A percentile compares a stretch with the other conserved stretches of the same genome.
phyloP scores from a whole-genome alignment of 2,329 filamentous ascomycete genomes.

The Trichoderma sp. region DNA sequence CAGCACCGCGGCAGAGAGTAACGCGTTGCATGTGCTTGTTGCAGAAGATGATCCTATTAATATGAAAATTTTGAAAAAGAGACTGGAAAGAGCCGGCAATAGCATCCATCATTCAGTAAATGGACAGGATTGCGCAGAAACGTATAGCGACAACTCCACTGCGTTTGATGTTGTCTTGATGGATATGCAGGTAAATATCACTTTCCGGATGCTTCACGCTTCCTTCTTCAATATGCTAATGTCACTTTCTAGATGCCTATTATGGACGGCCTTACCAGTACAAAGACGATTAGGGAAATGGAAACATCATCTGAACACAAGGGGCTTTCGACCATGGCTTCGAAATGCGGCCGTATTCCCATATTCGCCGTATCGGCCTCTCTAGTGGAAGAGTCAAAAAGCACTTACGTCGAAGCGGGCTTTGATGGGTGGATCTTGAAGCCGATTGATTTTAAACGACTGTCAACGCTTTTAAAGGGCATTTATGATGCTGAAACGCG shows the following conservation, averaged over 20 bases:
- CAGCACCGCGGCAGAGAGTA: conserved; percentile 32
- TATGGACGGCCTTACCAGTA: conserved; percentile 79
- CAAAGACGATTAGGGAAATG: conserved; percentile 78
- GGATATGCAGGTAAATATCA: conserved; percentile 79
- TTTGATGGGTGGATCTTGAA: conserved; percentile 94
- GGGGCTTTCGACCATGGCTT: conserved; percentile 62
- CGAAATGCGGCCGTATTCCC: conserved; percentile 68
- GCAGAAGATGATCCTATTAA: conserved; percentile 91
- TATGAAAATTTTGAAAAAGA: conserved; percentile 77
- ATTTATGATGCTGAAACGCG: conserved; percentile 66
- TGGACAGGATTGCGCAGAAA: conserved; percentile 78
- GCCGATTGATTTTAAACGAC: conserved; percentile 78
- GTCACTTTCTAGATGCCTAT: conserved; percentile 83
- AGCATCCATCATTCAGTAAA: conserved; percentile 74
- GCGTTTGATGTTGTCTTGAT: conserved; percentile 81
- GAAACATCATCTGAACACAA: conserved; percentile 59
- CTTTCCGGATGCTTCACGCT: not conserved
- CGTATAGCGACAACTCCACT: conserved; percentile 65
- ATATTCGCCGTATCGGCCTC: conserved; percentile 89
- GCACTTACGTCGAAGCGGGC: conserved; percentile 73
- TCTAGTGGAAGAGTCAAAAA: conserved; percentile 68
- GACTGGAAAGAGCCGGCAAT: conserved; percentile 77
- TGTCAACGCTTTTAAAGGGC: conserved; percentile 70
- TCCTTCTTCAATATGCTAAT: conserved; percentile 8
- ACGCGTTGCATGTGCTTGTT: conserved; percentile 66